Evolutionary conservation across 495 filamentous ascomycete genomes (phyloP).

Genomic region (Tuber magnatum): DNA sequence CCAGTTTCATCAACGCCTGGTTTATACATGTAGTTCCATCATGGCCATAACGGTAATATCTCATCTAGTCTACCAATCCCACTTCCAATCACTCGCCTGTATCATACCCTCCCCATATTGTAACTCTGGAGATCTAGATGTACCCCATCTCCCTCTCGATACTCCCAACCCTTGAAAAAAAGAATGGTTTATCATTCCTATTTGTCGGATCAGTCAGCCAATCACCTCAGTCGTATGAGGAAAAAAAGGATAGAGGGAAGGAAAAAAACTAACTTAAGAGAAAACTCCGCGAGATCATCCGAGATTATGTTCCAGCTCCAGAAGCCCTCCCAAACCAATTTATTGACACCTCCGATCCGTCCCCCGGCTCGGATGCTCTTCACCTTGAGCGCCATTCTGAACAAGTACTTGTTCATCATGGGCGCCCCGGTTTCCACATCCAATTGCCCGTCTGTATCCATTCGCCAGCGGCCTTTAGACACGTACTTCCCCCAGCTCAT

Average conservation of each 20-base stretch:
- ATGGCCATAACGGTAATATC: not conserved
- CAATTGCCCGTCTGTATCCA: constrained; percentile 57
- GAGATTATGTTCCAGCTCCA: constrained; percentile 86
- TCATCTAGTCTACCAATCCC: not conserved
- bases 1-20: not conserved
- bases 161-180: constrained; percentile 69
- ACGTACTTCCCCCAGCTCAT: constrained; percentile 45
- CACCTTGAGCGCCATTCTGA: constrained; percentile 67
- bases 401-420: constrained; percentile 63
- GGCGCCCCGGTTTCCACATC: constrained; percentile 81
- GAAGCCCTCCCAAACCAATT: constrained; percentile 79
- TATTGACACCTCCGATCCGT: constrained; percentile 58
- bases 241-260: not conserved
- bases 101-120: not conserved
- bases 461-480: constrained; percentile 37
- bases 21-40: not conserved
- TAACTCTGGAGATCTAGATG: not conserved
- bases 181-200: constrained; percentile 76
- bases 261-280: constrained; percentile 43
- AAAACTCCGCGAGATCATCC: constrained; percentile 84
- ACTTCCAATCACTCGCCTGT: not conserved
- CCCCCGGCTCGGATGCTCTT: constrained; percentile 47
- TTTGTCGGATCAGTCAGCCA: not conserved
- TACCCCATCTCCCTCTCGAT: constrained; percentile 30
- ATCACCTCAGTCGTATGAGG: not conserved